phyloP scores from a whole-genome alignment of 2,329 filamentous ascomycete genomes.

The Thielaviopsis ethacetica region DNA sequence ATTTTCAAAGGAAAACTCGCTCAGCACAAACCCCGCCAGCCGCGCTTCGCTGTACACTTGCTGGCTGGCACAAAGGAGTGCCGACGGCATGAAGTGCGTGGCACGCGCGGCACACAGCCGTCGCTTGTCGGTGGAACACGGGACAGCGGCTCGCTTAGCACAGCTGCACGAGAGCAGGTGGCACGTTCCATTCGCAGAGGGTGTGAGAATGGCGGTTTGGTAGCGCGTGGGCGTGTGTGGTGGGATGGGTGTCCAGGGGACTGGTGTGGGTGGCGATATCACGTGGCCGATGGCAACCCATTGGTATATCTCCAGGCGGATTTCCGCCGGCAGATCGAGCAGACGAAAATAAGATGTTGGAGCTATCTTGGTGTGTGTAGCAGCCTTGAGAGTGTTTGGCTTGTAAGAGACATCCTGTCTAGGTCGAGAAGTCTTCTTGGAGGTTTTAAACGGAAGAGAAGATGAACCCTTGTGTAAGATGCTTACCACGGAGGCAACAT shows the following conservation, averaged over 20 bases:
- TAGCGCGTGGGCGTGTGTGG: conserved; percentile 17
- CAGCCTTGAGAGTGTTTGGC: too few species aligned
- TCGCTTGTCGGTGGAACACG: background rate
- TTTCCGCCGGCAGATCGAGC: conserved; percentile 26
- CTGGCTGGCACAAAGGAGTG: conserved; percentile 22
- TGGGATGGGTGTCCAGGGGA: conserved; percentile 24
- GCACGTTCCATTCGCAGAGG: background rate
- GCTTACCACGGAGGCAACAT: background rate
- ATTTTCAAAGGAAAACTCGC: conserved; percentile 31
- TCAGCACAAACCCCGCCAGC: conserved; percentile 23
- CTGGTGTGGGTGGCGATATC: conserved; percentile 23
- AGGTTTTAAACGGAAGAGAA: background rate
- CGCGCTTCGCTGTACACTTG: conserved; percentile 28
- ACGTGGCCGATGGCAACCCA: conserved; percentile 25
- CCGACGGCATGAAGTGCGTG: conserved; percentile 22
- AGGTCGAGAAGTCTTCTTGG: background rate
- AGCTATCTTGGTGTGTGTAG: too few species aligned
- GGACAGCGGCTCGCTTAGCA: too few species aligned
- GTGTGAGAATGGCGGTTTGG: background rate
- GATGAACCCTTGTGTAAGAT: background rate
- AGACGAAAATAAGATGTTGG: conserved; percentile 14
- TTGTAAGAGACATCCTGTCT: background rate
- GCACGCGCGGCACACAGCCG: background rate
- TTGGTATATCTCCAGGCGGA: conserved; percentile 30
- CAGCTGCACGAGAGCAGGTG: too few species aligned